phyloP scores from a whole-genome alignment of 495 filamentous ascomycete genomes.

The Tuber calosporum region DNA sequence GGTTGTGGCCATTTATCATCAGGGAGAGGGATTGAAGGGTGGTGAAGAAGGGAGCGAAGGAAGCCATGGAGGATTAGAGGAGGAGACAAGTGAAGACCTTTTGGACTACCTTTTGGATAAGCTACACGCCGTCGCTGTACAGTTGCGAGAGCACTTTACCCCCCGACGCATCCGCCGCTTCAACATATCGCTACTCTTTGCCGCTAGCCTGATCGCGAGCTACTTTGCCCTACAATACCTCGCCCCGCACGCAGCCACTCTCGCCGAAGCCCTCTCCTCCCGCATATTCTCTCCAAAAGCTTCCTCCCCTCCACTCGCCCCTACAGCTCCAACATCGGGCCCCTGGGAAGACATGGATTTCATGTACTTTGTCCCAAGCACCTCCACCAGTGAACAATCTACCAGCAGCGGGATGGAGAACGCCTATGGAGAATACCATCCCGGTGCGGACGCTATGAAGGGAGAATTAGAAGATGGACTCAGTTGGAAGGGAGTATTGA shows the following conservation, averaged over 20 bases:
- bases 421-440: conserved; percentile 21
- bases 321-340: neutral
- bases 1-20: conserved; percentile 13
- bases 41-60: conserved; percentile 1
- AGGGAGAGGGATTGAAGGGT: conserved; percentile 7
- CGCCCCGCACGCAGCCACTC: conserved; percentile 7
- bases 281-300: neutral
- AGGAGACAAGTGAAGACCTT: neutral
- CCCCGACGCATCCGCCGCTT: conserved; percentile 11
- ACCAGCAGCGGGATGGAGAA: conserved; percentile 20
- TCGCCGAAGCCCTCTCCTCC: conserved; percentile 9
- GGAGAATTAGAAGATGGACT: conserved; percentile 20
- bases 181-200: conserved; percentile 14
- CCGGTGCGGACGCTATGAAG: conserved; percentile 6
- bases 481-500: conserved; percentile 21
- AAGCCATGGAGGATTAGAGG: neutral
- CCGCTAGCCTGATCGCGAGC: conserved; percentile 12
- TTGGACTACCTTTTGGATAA: neutral
- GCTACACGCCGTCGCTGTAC: conserved; percentile 3
- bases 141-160: conserved; percentile 13
- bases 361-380: conserved; percentile 28
- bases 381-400: neutral
- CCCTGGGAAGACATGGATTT: conserved; percentile 33
- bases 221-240: conserved; percentile 23
- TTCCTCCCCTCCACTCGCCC: neutral